Evolutionary conservation across 2,329 filamentous ascomycete species (phyloP).

Genomic region (Lasiodiplodia citricola): DNA sequence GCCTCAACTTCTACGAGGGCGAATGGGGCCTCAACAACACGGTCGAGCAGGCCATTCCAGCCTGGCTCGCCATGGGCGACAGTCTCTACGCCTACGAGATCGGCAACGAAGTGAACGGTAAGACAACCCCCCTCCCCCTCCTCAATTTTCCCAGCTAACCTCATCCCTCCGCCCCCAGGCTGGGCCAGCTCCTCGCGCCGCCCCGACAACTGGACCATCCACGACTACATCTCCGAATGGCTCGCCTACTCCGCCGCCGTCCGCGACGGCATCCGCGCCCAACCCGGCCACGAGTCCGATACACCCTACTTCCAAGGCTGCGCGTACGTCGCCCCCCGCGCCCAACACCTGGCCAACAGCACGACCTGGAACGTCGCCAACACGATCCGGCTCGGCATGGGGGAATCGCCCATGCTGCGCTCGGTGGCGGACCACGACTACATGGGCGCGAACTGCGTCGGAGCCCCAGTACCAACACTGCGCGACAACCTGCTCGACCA

Average conservation of each 20-base stretch:
- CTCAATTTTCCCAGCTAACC: no score
- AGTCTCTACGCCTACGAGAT: constrained; percentile 31
- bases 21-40: constrained; percentile 28
- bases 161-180: background rate
- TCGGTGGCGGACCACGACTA: background rate
- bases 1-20: constrained; percentile 32
- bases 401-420: background rate
- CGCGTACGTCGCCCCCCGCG: background rate
- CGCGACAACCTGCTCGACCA: background rate
- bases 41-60: constrained; percentile 28
- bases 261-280: background rate
- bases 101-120: constrained; percentile 35
- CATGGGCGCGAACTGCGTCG: background rate
- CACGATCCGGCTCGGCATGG: background rate
- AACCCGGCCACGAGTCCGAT: no score
- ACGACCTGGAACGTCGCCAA: constrained; percentile 1
- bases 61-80: constrained; percentile 24
- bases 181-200: background rate
- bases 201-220: background rate
- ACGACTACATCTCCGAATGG: background rate
- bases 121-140: no score
- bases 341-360: background rate
- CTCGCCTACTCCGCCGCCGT: background rate
- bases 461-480: background rate
- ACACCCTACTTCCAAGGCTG: background rate